Percentiles rank a stretch among this genome's conserved stretches.
Evolutionary conservation across 2,329 filamentous ascomycete species (phyloP).

Genomic region (Exserohilum rostratum): DNA sequence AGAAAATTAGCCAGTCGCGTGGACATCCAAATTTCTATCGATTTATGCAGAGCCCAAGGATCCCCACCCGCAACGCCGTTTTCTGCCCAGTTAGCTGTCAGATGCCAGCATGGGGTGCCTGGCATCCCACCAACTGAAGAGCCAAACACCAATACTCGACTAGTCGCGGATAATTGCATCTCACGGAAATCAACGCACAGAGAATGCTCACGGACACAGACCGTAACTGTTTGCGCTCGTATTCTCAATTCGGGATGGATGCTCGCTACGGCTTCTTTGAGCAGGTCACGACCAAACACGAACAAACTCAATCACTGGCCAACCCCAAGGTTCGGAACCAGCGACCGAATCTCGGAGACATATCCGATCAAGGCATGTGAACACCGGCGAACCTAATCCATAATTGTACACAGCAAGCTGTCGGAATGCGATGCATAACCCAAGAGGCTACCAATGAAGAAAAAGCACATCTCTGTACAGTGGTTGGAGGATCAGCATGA

Average conservation of each 20-base stretch:
- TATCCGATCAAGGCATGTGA: neutral
- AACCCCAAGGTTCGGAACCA: no score
- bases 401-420: no score
- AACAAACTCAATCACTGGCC: no score
- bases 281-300: no score
- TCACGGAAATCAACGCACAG: neutral
- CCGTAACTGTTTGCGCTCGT: neutral
- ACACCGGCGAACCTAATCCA: neutral
- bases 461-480: no score
- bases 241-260: no score
- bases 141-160: constrained; percentile 5
- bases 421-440: no score
- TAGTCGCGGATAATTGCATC: constrained; percentile 9
- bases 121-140: constrained; percentile 1
- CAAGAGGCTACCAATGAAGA: no score
- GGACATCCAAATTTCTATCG: constrained; percentile 5
- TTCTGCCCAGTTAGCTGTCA: constrained; percentile 4
- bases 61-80: neutral
- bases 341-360: neutral
- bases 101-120: constrained; percentile 4
- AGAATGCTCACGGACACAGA: neutral
- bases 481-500: no score
- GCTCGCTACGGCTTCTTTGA: no score
- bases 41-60: constrained; percentile 7
- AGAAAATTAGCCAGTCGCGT: constrained; percentile 2